Evolutionary conservation across 2,329 filamentous ascomycete species (phyloP), one percentile per base, ranked within the genome.

Genomic region (Fusarium duplospermum): DNA sequence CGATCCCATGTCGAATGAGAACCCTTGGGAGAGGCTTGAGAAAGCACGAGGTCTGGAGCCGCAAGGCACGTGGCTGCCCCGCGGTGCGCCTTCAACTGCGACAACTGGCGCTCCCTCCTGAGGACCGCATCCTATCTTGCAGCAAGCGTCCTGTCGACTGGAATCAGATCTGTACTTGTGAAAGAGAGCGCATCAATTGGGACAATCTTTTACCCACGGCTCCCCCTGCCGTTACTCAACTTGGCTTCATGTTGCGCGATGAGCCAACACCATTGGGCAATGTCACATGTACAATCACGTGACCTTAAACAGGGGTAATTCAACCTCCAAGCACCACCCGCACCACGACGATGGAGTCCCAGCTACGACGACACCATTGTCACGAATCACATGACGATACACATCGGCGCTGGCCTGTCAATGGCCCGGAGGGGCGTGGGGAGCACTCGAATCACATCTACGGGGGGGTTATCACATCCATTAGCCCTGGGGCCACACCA

Each of bases 11-110:
- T 93, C 92, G 70, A 90, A 94, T 75, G 87, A 91, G 79, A 94
- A 95, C 79, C 93, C 93, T 0, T 95, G 93, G 93, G 88, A 86
- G 60, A 81, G 79, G 10, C 81, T 92, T 22, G 90, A 92, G 80
- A 82, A 83, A 75, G 75, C 80, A 8, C 80, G 80, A 27, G 86
- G 86, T 0, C 72, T 91, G 56, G 73, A 81, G 42, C 69, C 86
- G 2, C 79, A 79, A 16, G 88, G 87, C 3, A 78, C 74, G 0
- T 91, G 89, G 89, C 71, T 87, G 16, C 31, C 73, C 18, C 75
- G 69, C 6, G 62, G 62, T 18, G 56, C 56, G 10, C 59, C 58
- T 22, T 60, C 58, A 27, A 62, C 50, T 47, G 36, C 64, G 16
- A 61, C 65, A 22, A 29, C 60, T 59, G 57, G 58, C 36, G 47